Percentiles rank a stretch among this genome's conserved stretches.
These are phyloP conservation scores for Castanea sativa DNA, from an alignment of 306 rosid species.

Conservation along the genomic window DNA sequence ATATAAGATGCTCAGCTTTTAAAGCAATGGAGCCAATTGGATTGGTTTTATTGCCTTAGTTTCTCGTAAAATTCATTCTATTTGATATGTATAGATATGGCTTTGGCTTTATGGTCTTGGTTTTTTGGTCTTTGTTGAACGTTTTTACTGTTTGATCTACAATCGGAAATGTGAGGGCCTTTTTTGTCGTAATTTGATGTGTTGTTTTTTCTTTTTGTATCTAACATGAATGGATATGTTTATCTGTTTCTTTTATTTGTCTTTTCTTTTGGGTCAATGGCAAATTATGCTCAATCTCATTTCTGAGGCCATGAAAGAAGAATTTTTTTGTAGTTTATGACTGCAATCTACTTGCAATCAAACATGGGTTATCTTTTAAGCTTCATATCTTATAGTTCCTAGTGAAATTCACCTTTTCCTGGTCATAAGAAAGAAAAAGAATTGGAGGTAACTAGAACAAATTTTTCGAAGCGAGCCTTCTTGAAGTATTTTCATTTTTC, in stretches of 20 bases:
- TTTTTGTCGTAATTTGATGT: neutral
- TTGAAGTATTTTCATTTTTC: conserved; percentile 2
- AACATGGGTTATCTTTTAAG: no score
- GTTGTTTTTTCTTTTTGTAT: neutral
- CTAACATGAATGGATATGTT: neutral
- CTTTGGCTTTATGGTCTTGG: neutral
- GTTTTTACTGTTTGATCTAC: neutral
- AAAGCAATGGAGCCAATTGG: neutral
- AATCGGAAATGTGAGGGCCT: neutral
- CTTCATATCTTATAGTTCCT: no score
- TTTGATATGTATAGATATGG: neutral
- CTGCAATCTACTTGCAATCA: no score
- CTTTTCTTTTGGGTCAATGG: neutral
- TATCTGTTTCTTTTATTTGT: neutral
- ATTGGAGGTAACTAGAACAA: neutral
- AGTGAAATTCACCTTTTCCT: neutral
- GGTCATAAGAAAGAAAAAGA: neutral
- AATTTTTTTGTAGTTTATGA: no score
- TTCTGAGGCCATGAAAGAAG: neutral
- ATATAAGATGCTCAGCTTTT: neutral
- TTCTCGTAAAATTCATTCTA: neutral
- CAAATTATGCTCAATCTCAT: neutral
- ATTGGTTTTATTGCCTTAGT: neutral
- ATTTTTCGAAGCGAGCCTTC: neutral
- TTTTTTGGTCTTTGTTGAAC: neutral